A percentile compares a stretch with the other conserved stretches of the same genome.
Conservation (phyloP, 176 grass and related monocot species). For the Juncus inflexus region DNA sequence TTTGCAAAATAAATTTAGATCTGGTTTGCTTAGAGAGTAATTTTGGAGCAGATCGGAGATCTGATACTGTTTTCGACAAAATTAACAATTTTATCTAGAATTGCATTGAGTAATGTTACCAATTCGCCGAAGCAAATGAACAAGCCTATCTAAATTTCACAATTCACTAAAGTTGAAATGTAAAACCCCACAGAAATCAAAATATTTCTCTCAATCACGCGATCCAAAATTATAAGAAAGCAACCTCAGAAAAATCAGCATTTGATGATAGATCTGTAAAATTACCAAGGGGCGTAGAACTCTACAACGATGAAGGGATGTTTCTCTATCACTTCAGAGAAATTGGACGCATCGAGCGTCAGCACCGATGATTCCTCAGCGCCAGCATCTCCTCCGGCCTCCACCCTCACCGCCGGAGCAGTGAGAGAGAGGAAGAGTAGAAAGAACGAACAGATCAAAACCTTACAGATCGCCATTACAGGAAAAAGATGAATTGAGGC, state of each 20-base stretch:
- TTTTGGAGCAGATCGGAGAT: no score
- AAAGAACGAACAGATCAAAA: slow-evolving; percentile 29
- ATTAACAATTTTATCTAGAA: no score
- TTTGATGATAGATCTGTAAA: slow-evolving; percentile 10
- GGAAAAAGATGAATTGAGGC: slow-evolving; percentile 10
- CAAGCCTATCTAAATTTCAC: no score
- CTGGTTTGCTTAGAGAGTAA: no score
- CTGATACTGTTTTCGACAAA: no score
- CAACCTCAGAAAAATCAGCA: background rate
- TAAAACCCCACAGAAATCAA: background rate
- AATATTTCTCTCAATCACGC: background rate
- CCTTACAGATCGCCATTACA: slow-evolving; percentile 55
- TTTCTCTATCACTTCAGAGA: slow-evolving; percentile 65
- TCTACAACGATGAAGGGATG: slow-evolving; percentile 89
- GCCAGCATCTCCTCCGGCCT: background rate
- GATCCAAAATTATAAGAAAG: background rate
- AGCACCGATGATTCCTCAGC: slow-evolving; percentile 56
- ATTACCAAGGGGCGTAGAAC: slow-evolving; percentile 98
- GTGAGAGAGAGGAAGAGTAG: slow-evolving; percentile 32
- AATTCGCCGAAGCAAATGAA: no score
- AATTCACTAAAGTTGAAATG: no score
- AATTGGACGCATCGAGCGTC: slow-evolving; percentile 62
- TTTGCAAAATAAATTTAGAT: no score
- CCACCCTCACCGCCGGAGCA: slow-evolving; percentile 11
- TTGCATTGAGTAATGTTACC: no score